These are phyloP conservation scores for Hanseniaspora pseudoguilliermondii DNA, from an alignment of 805 yeast genomes.

Conservation along the genomic window DNA sequence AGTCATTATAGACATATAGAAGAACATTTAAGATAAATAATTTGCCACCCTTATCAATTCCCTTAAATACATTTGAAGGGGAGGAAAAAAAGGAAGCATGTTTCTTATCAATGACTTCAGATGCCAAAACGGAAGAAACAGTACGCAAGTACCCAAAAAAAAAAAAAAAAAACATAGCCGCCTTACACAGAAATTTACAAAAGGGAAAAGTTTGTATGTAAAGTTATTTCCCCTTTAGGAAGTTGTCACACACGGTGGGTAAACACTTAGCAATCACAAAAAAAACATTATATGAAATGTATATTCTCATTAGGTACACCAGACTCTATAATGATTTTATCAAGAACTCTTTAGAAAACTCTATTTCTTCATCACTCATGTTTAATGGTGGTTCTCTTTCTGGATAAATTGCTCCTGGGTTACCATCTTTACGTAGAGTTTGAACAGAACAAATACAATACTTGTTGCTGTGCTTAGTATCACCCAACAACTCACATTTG, in stretches of 20 bases:
- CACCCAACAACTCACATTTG: neutral
- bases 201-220: too few species aligned
- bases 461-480: neutral
- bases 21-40: neutral
- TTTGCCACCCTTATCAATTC: neutral
- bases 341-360: neutral
- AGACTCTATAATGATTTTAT: neutral
- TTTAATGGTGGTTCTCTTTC: neutral
- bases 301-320: too few species aligned
- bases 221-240: neutral
- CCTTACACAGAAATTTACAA: too few species aligned
- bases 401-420: neutral
- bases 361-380: slow-evolving; percentile 5
- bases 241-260: neutral
- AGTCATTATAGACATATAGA: neutral
- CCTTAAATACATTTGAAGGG: neutral
- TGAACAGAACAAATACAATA: neutral
- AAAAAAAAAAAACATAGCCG: neutral
- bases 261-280: neutral
- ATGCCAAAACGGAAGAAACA: too few species aligned
- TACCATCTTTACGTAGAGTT: neutral
- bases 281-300: neutral
- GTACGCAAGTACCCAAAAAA: neutral
- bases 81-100: neutral
- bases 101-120: neutral